Evolutionary conservation across 2,329 filamentous ascomycete species (phyloP), one percentile per base, ranked within the genome.

Genomic region (Sporothrix humicola): DNA sequence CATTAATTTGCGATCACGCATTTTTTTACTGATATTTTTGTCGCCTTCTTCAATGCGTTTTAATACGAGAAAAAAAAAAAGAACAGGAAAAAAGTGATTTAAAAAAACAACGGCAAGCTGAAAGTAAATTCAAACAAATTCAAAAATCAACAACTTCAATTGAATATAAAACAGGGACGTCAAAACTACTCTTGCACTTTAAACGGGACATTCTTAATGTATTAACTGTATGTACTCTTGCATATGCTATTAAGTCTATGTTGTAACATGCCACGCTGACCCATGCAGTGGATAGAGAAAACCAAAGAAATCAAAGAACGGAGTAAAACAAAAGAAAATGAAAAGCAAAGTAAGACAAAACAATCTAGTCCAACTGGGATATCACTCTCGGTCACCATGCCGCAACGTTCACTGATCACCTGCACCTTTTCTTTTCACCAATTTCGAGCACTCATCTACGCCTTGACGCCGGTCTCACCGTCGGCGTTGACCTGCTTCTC

Each of bases 381-480:
- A 8, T 52, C 31, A 50, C 17, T 15, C 23, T 31, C 13, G 2
- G 31, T 37, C 31, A 37, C 31, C 5, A 37, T 37, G 5, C 31
- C 5, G 2, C 31, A 37, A 37, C 4, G 31, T 7, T 5, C 31
- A 37, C 31, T 5, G 5, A 37, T 5, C 31, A 37, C 31, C 31
- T 37, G 31, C 31, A 20, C 9, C 17, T 54, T 54, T 20, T 20
- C 15, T 4, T 50, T 17, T 37, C 42, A n/a, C n/a, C n/a, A n/a
- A n/a, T 52, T 17, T 13, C 20, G 1, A 5, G 5, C 31, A 2
- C 31, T 3, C 31, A 37, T 37, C 20, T 42, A 54, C n/a, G 15
- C 12, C 31, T 73, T 63, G 13, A 44, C 65, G 12, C n/a, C 73
- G 7, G 48, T 61, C 69, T 71, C 56, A 6, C 63, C 69, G 3